Conservation (phyloP, 2,329 filamentous ascomycete species). For the Aureobasidium sp. region DNA sequence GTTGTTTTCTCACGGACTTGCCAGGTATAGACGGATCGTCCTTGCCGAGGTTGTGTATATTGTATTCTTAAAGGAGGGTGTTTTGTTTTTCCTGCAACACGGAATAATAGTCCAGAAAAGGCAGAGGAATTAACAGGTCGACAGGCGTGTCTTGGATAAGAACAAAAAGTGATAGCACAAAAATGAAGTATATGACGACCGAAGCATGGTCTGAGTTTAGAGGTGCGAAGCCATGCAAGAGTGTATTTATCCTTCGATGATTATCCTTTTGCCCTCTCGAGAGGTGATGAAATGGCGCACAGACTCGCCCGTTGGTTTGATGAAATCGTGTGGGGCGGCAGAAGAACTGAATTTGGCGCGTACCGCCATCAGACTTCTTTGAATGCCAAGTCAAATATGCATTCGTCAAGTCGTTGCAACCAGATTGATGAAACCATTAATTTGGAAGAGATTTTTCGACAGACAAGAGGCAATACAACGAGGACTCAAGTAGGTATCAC, state of each 20-base stretch:
- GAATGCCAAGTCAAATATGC: not conserved
- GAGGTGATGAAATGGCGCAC: conserved; percentile 9
- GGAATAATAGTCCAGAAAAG: not conserved
- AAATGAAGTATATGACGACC: not conserved
- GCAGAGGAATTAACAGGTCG: not conserved
- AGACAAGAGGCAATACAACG: not conserved
- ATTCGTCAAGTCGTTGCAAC: not conserved
- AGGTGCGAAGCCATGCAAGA: not conserved
- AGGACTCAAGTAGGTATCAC: not conserved
- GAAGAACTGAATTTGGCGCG: not conserved
- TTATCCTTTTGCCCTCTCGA: conserved; percentile 4
- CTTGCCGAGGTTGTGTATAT: not conserved
- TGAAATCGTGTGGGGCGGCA: not conserved
- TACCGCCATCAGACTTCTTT: not conserved
- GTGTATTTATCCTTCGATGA: conserved; percentile 1
- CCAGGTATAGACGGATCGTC: not conserved
- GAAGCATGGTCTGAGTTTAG: not conserved
- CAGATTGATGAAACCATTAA: not conserved
- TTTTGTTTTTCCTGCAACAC: not conserved
- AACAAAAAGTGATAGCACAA: not conserved
- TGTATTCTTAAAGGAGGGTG: not conserved
- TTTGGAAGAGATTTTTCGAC: too few species aligned
- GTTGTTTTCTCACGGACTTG: not conserved
- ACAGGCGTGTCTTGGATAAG: not conserved
- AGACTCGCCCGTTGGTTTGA: not conserved